Percentiles rank a stretch among this genome's conserved stretches.
These are phyloP conservation scores for Hypoxylon sp. DNA, from an alignment of 2,329 filamentous ascomycete species.

Conservation along the genomic window DNA sequence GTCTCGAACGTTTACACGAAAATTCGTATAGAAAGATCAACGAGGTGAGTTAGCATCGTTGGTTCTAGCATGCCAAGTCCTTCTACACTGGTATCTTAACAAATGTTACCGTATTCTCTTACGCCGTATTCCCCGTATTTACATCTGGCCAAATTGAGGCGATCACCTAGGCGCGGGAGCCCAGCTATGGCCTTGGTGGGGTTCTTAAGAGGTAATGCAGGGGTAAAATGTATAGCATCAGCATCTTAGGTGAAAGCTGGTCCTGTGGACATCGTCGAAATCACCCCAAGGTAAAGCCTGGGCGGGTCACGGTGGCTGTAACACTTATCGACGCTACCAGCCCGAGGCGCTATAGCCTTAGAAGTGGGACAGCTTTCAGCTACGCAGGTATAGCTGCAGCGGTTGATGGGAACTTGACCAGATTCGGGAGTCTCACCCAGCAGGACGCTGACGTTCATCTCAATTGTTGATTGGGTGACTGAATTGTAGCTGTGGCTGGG, in stretches of 20 bases:
- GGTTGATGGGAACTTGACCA: conserved; percentile 10
- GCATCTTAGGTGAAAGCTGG: background rate
- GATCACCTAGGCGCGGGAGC: background rate
- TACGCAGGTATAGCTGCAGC: background rate
- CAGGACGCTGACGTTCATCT: background rate
- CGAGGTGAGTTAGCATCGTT: background rate
- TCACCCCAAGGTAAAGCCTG: background rate
- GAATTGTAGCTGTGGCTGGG: background rate
- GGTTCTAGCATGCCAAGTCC: background rate
- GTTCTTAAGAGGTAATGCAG: conserved; percentile 1
- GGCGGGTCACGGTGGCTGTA: background rate
- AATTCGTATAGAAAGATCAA: background rate
- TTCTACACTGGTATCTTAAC: background rate
- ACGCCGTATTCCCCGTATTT: background rate
- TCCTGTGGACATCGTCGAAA: background rate
- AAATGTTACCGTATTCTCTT: background rate
- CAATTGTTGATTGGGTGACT: conserved; percentile 23
- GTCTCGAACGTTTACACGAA: background rate
- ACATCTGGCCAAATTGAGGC: background rate
- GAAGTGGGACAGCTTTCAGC: conserved; percentile 4
- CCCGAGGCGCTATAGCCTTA: background rate
- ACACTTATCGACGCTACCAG: background rate
- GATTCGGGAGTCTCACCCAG: background rate
- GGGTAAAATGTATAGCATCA: conserved; percentile 5
- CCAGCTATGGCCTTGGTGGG: background rate